Base-by-base conservation (phyloP, 768 basidiomycete species). In the Hygrocybe coccinea region DNA sequence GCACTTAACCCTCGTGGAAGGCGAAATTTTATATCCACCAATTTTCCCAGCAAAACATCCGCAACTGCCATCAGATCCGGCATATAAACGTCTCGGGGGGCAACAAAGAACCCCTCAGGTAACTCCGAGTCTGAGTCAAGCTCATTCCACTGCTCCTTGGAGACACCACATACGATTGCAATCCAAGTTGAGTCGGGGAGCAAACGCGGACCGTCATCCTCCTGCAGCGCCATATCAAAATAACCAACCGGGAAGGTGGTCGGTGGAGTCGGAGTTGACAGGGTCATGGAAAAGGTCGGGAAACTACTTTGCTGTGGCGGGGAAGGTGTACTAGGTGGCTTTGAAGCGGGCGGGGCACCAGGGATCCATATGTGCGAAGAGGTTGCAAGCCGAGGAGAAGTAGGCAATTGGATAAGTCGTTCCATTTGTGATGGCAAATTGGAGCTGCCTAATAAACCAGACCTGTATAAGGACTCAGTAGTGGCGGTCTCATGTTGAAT, bases 41-140 rank as follows among this genome's bases (percentile, higher is more conserved):
- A 70, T 68, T 91, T 91, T 37, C 89, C 89, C 36, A 91, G 75
- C 12, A 91, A 72, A 17, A 87, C 87, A 62, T 91, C 87, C 4
- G 79, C 83, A 7, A 82, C 76, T 1, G 86, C 86, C 24, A 82
- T 88, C 59, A 91, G 66, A 67, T 91, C 87, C 15, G 89, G 89
- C 84, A 91, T 89, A 67, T 90, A 89, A 36, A 90, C 82, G 62
- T 88, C 82, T 66, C 75, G 77, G 34, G 87, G 88, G 2, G 87
- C 88, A 38, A 89, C 81, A 61, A 79, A 91, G 69, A 91, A 89
- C 15, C 78, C 76, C 10, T 84, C 80, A 0, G 89, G 89, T 12
- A 90, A 52, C 5, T 48, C 55, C 37, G 69, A 50, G 15, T 48
- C 55, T 29, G 69, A 70, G 29, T 65, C 67, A 52, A 65, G 62